Evolutionary conservation across 169 alveolate genomes (phyloP).

Genomic region (Plasmodium malariae): DNA sequence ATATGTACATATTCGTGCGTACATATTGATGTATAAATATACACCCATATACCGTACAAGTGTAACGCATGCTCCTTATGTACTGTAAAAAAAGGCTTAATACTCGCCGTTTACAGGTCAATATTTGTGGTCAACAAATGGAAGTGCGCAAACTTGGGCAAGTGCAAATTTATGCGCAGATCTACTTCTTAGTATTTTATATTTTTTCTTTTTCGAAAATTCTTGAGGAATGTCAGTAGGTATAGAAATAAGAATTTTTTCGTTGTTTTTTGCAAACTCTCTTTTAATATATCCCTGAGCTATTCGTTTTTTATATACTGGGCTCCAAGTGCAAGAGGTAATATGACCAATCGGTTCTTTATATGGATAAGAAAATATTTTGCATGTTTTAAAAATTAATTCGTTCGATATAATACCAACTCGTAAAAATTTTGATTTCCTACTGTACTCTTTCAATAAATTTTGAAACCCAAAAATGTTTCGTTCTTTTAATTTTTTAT

Average conservation of each 20-base stretch:
- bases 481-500: conserved; percentile 77
- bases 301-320: conserved; percentile 64
- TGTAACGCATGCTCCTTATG: too few species aligned
- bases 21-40: not conserved
- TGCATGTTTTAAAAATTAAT: conserved; percentile 72
- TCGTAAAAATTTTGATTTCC: conserved; percentile 51
- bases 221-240: conserved; percentile 71
- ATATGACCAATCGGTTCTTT: conserved; percentile 67
- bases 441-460: conserved; percentile 61
- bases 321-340: conserved; percentile 78
- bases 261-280: conserved; percentile 76
- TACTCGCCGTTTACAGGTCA: not conserved
- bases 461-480: conserved; percentile 80
- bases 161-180: conserved; percentile 68
- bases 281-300: conserved; percentile 76
- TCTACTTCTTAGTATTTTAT: conserved; percentile 64
- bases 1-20: not conserved
- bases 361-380: conserved; percentile 74
- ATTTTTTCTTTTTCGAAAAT: conserved; percentile 69
- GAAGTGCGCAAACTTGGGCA: conserved; percentile 73
- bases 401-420: conserved; percentile 64
- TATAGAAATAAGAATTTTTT: conserved; percentile 70
- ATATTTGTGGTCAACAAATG: conserved; percentile 66
- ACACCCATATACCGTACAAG: not conserved
- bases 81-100: too few species aligned